These are phyloP conservation scores for Anthostomella pinea DNA, from an alignment of 2,329 filamentous ascomycete genomes.

Conservation along the genomic window DNA sequence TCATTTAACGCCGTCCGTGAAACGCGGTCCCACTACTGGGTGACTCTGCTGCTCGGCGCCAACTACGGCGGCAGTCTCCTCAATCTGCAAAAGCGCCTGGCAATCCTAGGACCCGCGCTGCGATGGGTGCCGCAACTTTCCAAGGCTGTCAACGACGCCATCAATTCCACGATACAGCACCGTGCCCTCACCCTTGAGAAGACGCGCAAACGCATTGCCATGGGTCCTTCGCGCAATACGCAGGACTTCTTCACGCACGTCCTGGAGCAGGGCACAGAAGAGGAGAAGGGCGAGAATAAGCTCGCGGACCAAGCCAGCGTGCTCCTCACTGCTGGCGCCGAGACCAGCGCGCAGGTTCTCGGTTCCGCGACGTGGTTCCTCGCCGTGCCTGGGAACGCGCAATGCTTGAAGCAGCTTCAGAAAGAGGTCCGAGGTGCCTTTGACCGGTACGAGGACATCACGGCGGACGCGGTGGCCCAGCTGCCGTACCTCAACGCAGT, in stretches of 20 bases:
- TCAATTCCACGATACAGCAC: constrained; percentile 8
- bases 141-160: not conserved
- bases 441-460: constrained; percentile 10
- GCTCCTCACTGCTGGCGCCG: constrained; percentile 16
- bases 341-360: constrained; percentile 19
- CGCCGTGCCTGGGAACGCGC: constrained; percentile 1
- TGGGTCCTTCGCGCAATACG: constrained; percentile 12
- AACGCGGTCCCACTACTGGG: constrained; percentile 13
- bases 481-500: constrained; percentile 30
- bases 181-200: constrained; percentile 12
- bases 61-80: constrained; percentile 7
- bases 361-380: constrained; percentile 12
- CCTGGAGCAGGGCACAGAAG: constrained; percentile 5
- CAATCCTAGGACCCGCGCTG: constrained; percentile 9
- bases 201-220: constrained; percentile 10
- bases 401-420: constrained; percentile 7
- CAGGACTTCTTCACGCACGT: constrained; percentile 16
- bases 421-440: constrained; percentile 15
- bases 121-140: constrained; percentile 9
- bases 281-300: constrained; percentile 7
- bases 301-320: constrained; percentile 11
- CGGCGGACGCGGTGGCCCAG: constrained; percentile 12
- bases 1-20: constrained; percentile 15
- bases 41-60: constrained; percentile 13
- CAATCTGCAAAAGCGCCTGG: constrained; percentile 12